Base-by-base conservation (phyloP, 179 eudicot genomes). In the Beta lomatogona region DNA sequence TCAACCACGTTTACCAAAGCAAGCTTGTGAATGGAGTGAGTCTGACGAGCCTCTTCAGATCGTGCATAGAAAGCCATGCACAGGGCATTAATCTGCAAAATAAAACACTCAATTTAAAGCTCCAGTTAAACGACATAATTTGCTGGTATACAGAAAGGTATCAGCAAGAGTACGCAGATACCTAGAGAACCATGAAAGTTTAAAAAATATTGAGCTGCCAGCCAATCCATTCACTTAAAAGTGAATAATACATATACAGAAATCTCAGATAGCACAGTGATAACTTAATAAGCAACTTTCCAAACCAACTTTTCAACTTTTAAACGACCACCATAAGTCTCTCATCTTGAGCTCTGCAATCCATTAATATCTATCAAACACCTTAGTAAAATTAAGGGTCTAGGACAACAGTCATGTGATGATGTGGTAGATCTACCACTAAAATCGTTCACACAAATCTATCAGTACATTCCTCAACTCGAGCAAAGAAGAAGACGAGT, bases 11-110 rank as follows among this genome's bases (percentile, higher is more conserved):
- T 86, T 92, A 94, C 98, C 96, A 94, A 87, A 76, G 98, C 96
- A 83, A 96, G 94, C 91, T 93, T 96, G 88, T 92, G 97, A 87
- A 91, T 84, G 55, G 97, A 94, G 71, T 94, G 94, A 87, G 93
- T 94, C 85, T 94, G 99, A 67, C 98, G 98, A 71, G 94, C 98
- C 90, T 94, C 98, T 83, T 96, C 97, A 77, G 99, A 94, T 60
- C 94, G 91, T 76, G 99, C 97, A 88, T 92, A 96, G 84, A 96
- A 94, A 75, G 99, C 99, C 98, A 92, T 90, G 87, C 98, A 94
- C 85, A 96, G 76, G 70, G 98, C 99, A 91, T 88, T 89, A 84
- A 94, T 96, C 99, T 96, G 91, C 87, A 88, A 83, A 87, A 50
- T n/a, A 68, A 14, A 78, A 59, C 13, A 28, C 3, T 22, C 64